phyloP scores from a whole-genome alignment of 2,329 filamentous ascomycete genomes.

The Paraconiothyrium sp. region DNA sequence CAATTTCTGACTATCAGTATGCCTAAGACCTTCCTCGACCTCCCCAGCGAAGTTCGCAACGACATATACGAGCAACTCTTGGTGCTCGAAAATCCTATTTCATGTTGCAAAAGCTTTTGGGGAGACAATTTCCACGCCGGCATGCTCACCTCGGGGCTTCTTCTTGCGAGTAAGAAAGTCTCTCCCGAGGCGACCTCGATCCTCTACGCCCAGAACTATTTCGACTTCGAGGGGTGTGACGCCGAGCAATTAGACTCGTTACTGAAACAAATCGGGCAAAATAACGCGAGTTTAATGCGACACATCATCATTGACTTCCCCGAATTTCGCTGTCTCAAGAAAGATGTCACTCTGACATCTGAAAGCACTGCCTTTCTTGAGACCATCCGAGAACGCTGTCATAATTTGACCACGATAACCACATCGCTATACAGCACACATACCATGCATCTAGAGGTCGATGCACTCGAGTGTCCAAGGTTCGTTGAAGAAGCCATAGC shows the following conservation, averaged over 20 bases:
- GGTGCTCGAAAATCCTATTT: neutral
- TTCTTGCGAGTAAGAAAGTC: conserved; percentile 12
- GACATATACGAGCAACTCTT: conserved; percentile 15
- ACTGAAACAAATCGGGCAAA: neutral
- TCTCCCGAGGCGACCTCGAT: conserved; percentile 16
- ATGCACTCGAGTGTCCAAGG: no score
- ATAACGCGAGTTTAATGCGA: neutral
- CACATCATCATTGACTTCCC: neutral
- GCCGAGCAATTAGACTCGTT: neutral
- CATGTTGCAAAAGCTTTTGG: no score
- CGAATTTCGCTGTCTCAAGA: no score
- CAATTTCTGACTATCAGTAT: no score
- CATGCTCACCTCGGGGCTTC: neutral
- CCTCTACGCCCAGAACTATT: conserved; percentile 19
- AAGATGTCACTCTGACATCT: no score
- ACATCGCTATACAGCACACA: no score
- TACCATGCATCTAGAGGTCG: no score
- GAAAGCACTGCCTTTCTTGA: no score
- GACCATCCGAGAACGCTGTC: no score
- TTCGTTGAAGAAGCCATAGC: no score
- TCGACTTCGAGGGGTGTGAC: neutral
- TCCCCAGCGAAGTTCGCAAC: conserved; percentile 15
- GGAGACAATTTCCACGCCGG: no score
- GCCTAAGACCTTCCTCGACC: conserved; percentile 7
- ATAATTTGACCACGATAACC: no score